Base-by-base conservation (phyloP, 2,329 filamentous ascomycete species). In the Colletotrichum destructivum region DNA sequence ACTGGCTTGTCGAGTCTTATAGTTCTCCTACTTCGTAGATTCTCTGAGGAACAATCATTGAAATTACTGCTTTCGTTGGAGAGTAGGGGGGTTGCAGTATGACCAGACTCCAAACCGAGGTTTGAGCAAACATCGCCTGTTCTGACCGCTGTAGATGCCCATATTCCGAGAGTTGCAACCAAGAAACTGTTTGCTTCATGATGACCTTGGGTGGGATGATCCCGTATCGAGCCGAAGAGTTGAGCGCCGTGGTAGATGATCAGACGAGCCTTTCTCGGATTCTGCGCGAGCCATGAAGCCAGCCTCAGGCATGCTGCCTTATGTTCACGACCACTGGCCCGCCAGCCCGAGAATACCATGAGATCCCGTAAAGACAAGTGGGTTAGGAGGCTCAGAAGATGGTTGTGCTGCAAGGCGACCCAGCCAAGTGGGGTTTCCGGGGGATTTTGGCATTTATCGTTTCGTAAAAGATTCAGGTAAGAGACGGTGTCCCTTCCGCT, bases 251-350 rank as follows among this genome's bases (percentile, higher is more conserved):
- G 52, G 16, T 40, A 55, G 16, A 55, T 13, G 26, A 55, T 55
- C 7, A 40, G 4, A n/a, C 31, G 26, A 31, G 52, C 31, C 4
- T 55, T 55, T 55, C 9, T n/a, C 52, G 31, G 7, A 35, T 55
- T 55, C 2, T 55, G 52, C 9, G 6, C 16, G 31, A 55, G 52
- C 52, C 31, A 55, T 35, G 35, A n/a, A 35, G 26, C 5, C 16
- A 55, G 52, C 26, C 52, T 55, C 52, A 31, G 18, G 52, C n/a
- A 18, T 55, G 52, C 52, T 35, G 52, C 52, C 26, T 55, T 35
- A n/a, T 18, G 26, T 12, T n/a, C 23, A 35, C 40, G 26, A 21
- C 15, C 4, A 35, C 52, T 55, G 35, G 40, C 52, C 5, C 52
- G 26, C 52, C 52, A 55, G 52, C 52, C 52, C 6, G 52, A 55